A percentile compares a stretch with the other conserved stretches of the same genome.
Evolutionary conservation across 768 basidiomycete species (phyloP).

Genomic region (Russula ochroleuca): DNA sequence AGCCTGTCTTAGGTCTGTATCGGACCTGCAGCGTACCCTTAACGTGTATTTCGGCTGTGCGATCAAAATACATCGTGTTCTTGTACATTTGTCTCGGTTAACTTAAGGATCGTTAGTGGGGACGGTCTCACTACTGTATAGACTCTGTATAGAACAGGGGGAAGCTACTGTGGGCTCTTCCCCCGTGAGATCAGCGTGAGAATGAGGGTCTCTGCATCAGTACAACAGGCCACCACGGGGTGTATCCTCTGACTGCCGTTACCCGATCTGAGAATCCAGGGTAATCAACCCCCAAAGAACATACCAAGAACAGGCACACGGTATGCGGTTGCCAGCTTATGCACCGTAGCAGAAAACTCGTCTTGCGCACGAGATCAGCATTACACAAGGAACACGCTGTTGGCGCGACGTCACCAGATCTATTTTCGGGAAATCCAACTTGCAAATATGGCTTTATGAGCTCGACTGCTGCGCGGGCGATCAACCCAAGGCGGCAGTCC

Average conservation of each 20-base stretch:
- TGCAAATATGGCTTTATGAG: constrained; percentile 8
- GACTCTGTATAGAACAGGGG: too few relatives aligned
- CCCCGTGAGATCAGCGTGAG: constrained; percentile 17
- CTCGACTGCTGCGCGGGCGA: constrained; percentile 10
- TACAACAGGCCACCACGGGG: background rate
- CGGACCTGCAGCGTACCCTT: constrained; percentile 16
- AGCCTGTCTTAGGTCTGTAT: constrained; percentile 1
- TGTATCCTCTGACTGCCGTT: background rate
- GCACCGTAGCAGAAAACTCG: too few relatives aligned
- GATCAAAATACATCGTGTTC: constrained; percentile 19
- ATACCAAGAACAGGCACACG: constrained; percentile 13
- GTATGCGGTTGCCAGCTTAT: constrained; percentile 19
- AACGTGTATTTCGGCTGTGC: constrained; percentile 5
- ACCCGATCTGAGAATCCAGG: constrained; percentile 6
- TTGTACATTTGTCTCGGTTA: constrained; percentile 19
- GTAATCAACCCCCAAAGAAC: constrained; percentile 11
- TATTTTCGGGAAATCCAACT: background rate
- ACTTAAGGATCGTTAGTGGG: constrained; percentile 14
- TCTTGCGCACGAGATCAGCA: background rate
- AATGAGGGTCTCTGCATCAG: constrained; percentile 4
- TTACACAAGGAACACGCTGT: constrained; percentile 1
- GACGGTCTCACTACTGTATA: constrained; percentile 1
- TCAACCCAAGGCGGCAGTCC: background rate
- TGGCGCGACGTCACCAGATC: constrained; percentile 11
- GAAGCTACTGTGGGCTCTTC: constrained; percentile 3